phyloP scores from a whole-genome alignment of 805 yeast species.

The Yarrowia yakushimensis region DNA sequence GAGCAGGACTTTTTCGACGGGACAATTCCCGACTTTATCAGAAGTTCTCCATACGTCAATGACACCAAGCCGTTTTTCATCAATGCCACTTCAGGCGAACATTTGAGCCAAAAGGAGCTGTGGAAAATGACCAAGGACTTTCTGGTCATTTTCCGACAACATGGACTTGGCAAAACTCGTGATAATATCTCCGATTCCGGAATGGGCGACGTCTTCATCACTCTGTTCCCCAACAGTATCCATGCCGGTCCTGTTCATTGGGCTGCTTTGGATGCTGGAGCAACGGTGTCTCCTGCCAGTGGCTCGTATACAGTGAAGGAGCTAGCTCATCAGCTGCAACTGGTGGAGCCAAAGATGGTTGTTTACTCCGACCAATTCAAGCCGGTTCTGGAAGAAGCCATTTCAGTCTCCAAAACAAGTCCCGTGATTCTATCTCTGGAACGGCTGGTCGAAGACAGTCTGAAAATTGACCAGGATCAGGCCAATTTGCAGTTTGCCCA shows the following conservation, averaged over 20 bases:
- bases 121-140: conserved; percentile 7
- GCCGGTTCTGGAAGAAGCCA: neutral
- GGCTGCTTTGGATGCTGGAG: conserved; percentile 9
- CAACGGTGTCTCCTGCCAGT: neutral
- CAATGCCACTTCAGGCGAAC: neutral
- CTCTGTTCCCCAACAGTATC: neutral
- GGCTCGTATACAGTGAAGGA: neutral
- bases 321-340: neutral
- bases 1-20: neutral
- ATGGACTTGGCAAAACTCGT: neutral
- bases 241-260: conserved; percentile 9
- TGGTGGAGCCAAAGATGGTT: neutral
- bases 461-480: neutral
- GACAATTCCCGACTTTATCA: neutral
- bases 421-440: neutral
- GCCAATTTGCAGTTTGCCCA: neutral
- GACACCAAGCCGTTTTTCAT: neutral
- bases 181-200: neutral
- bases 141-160: neutral
- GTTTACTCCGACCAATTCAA: neutral
- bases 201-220: neutral
- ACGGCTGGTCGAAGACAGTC: neutral
- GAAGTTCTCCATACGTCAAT: neutral
- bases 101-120: neutral
- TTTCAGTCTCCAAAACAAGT: neutral